Percentiles rank a stretch among this genome's conserved stretches.
These are phyloP conservation scores for Phyllosticta paracitricarpa DNA, from an alignment of 2,329 filamentous ascomycete species.

Conservation along the genomic window DNA sequence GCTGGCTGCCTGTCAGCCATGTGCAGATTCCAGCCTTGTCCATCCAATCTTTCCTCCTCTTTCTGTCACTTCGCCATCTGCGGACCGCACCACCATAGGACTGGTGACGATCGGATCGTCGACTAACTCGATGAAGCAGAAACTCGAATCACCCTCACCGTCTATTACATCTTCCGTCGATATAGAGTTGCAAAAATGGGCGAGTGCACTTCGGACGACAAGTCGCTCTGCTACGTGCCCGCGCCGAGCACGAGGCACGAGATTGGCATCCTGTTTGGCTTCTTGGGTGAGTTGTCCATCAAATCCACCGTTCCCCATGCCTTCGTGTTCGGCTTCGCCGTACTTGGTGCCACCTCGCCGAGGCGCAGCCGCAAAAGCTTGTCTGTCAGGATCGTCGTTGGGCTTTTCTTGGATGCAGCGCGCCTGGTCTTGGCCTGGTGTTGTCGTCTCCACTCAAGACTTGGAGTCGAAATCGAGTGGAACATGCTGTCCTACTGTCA, in stretches of 20 bases:
- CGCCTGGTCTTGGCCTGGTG: background rate
- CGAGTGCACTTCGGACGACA: slow-evolving; percentile 5
- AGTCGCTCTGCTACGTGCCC: slow-evolving; percentile 8
- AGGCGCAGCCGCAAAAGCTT: no score
- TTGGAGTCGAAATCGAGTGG: no score
- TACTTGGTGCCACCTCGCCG: no score
- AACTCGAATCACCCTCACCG: background rate
- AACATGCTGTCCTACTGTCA: no score
- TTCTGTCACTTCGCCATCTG: background rate
- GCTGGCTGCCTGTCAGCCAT: background rate
- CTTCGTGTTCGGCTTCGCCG: no score
- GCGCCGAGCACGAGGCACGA: slow-evolving; percentile 17
- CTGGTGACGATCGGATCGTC: background rate
- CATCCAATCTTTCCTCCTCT: background rate
- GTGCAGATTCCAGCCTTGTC: background rate
- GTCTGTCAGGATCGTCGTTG: no score
- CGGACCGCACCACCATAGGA: background rate
- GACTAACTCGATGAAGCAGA: background rate
- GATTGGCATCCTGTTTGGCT: slow-evolving; percentile 18
- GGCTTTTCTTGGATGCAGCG: background rate
- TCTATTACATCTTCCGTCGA: background rate
- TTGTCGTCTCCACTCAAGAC: background rate
- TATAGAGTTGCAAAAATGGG: background rate
- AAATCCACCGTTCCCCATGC: background rate
- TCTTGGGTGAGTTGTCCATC: slow-evolving; percentile 14